phyloP scores from a whole-genome alignment of 352 stramenopile species.

The Phytophthora palmivora region DNA sequence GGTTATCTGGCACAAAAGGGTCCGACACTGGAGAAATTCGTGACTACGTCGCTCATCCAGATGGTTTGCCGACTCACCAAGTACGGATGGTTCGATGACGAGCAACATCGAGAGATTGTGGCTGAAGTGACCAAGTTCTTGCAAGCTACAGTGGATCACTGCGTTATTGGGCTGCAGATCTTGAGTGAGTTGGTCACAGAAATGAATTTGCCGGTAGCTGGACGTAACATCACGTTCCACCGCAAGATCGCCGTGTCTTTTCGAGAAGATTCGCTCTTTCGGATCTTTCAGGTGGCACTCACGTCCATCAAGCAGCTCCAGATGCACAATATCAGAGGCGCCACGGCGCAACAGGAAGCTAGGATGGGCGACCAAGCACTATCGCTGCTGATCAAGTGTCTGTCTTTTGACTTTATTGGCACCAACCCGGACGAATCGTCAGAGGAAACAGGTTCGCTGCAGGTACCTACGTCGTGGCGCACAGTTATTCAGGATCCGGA shows the following conservation, averaged over 20 bases:
- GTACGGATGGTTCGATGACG: slow-evolving; percentile 99
- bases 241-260: slow-evolving; percentile 98
- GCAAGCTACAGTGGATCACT: slow-evolving; percentile 97
- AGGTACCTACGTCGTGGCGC: slow-evolving; percentile 97
- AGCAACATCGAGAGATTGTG: slow-evolving; percentile 96
- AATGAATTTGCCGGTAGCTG: slow-evolving; percentile 95
- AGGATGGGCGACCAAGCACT: slow-evolving; percentile 95
- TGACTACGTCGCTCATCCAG: slow-evolving; percentile 96
- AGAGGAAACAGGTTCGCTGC: slow-evolving; percentile 97
- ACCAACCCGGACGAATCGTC: slow-evolving; percentile 98
- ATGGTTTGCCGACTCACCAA: slow-evolving; percentile 98
- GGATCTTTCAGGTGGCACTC: slow-evolving; percentile 96
- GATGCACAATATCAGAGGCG: slow-evolving; percentile 85
- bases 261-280: slow-evolving; percentile 95
- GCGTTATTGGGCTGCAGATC: slow-evolving; percentile 98
- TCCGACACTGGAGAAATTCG: slow-evolving; percentile 94
- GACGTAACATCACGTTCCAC: slow-evolving; percentile 97
- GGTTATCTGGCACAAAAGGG: slow-evolving; percentile 97
- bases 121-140: slow-evolving; percentile 98
- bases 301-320: slow-evolving; percentile 97
- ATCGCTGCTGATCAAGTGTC: slow-evolving; percentile 93
- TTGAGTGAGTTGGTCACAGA: slow-evolving; percentile 98
- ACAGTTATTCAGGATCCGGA: slow-evolving; percentile 93
- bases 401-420: slow-evolving; percentile 99
- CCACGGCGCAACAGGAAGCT: slow-evolving; percentile 89